Evolutionary conservation across 2,329 filamentous ascomycete species (phyloP).

Genomic region (Aspergillus thermomutatus): DNA sequence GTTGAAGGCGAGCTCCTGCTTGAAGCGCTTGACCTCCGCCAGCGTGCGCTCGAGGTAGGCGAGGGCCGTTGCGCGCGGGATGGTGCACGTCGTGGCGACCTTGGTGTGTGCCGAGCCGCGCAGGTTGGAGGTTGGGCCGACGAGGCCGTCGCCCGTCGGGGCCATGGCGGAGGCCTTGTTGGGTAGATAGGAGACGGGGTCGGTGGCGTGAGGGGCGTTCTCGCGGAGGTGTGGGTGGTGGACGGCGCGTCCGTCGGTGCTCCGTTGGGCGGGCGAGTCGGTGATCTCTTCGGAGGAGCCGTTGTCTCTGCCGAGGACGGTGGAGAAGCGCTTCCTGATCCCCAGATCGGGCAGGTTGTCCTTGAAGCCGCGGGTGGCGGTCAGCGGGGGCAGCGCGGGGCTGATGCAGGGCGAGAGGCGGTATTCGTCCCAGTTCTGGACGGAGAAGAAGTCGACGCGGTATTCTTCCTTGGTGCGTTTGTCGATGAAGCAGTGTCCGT

Average conservation of each 20-base stretch:
- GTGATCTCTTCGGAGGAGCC: slow-evolving; percentile 12
- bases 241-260: slow-evolving; percentile 8
- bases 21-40: slow-evolving; percentile 68
- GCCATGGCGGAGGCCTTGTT: slow-evolving; percentile 16
- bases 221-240: background rate
- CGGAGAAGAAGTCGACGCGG: slow-evolving; percentile 77
- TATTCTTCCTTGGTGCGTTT: slow-evolving; percentile 76
- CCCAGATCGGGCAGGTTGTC: slow-evolving; percentile 34
- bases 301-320: slow-evolving; percentile 23
- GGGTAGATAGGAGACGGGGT: slow-evolving; percentile 6
- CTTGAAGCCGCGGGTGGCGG: slow-evolving; percentile 31
- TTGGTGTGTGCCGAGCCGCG: slow-evolving; percentile 21
- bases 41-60: slow-evolving; percentile 75
- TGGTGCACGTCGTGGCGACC: slow-evolving; percentile 40
- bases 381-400: slow-evolving; percentile 60
- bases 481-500: slow-evolving; percentile 84
- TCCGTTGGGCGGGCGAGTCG: background rate
- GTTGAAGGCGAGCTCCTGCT: slow-evolving; percentile 65
- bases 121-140: slow-evolving; percentile 23
- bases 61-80: slow-evolving; percentile 53
- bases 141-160: slow-evolving; percentile 30
- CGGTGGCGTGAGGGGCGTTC: slow-evolving; percentile 1
- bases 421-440: slow-evolving; percentile 74
- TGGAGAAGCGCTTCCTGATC: slow-evolving; percentile 37
- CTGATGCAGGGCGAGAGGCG: slow-evolving; percentile 73